These are phyloP conservation scores for Gynandropsis gynandra DNA, from an alignment of 345 rosid genomes.

Conservation along the genomic window DNA sequence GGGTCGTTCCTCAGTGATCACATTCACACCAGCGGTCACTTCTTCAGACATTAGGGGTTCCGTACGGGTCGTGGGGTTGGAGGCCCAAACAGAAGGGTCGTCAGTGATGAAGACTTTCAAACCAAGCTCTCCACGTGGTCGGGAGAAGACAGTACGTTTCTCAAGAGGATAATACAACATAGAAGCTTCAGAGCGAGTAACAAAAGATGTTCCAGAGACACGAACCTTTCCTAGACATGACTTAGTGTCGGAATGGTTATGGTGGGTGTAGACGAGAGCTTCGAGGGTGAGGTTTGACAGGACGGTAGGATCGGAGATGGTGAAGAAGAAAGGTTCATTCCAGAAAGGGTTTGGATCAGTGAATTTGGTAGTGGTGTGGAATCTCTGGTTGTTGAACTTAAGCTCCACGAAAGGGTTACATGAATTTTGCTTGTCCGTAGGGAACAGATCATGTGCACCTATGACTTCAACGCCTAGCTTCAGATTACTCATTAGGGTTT, in stretches of 20 bases:
- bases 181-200: constrained; percentile 74
- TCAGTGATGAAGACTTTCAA: constrained; percentile 71
- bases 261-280: constrained; percentile 46
- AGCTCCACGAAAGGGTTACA: constrained; percentile 75
- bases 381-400: constrained; percentile 69
- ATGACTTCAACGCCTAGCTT: constrained; percentile 91
- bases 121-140: constrained; percentile 73
- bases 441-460: constrained; percentile 53
- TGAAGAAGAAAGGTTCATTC: constrained; percentile 74
- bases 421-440: constrained; percentile 50
- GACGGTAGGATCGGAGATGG: constrained; percentile 59
- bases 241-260: constrained; percentile 36
- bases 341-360: constrained; percentile 77
- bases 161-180: constrained; percentile 83
- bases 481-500: constrained; percentile 48
- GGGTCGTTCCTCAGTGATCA: too few relatives aligned
- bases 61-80: too few relatives aligned
- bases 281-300: constrained; percentile 51
- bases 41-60: constrained; percentile 18
- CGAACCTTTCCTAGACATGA: constrained; percentile 69
- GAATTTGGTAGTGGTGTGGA: constrained; percentile 63
- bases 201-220: constrained; percentile 73
- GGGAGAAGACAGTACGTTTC: constrained; percentile 47
- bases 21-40: constrained; percentile 16
- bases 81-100: constrained; percentile 51